Evolutionary conservation across 768 basidiomycete genomes (phyloP).

Genomic region (Goffeauzyma gilvescens): DNA sequence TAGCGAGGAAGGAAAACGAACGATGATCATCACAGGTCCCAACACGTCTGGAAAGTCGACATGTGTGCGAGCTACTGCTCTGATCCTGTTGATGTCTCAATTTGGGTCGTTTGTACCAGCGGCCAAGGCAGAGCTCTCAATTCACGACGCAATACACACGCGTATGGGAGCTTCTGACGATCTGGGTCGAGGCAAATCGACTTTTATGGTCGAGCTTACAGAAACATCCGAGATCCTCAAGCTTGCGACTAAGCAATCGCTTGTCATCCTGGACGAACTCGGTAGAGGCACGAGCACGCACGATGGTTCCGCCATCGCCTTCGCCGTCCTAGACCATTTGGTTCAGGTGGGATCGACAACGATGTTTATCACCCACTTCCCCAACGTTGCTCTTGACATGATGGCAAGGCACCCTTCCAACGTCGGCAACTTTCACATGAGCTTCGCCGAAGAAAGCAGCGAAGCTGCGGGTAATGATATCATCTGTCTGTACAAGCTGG

Average conservation of each 20-base stretch:
- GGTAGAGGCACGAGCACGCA: slow-evolving; percentile 64
- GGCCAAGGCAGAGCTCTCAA: slow-evolving; percentile 47
- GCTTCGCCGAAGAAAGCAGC: slow-evolving; percentile 49
- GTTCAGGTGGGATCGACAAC: slow-evolving; percentile 34
- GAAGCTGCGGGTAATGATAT: slow-evolving; percentile 37
- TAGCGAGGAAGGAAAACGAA: slow-evolving; percentile 35
- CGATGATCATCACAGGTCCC: slow-evolving; percentile 35
- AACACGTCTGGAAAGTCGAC: slow-evolving; percentile 34
- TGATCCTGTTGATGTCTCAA: slow-evolving; percentile 43
- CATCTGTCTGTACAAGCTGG: slow-evolving; percentile 66
- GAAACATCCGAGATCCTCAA: slow-evolving; percentile 80
- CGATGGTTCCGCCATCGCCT: slow-evolving; percentile 44
- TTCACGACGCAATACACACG: slow-evolving; percentile 54
- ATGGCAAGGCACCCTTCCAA: slow-evolving; percentile 16
- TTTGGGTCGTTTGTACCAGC: slow-evolving; percentile 84
- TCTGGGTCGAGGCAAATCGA: slow-evolving; percentile 64
- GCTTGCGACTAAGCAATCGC: slow-evolving; percentile 50
- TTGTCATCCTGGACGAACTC: slow-evolving; percentile 64
- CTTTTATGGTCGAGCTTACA: slow-evolving; percentile 88
- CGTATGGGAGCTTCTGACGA: slow-evolving; percentile 91
- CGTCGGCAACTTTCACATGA: slow-evolving; percentile 70
- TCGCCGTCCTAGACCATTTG: slow-evolving; percentile 20
- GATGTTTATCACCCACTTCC: slow-evolving; percentile 90
- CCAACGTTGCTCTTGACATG: slow-evolving; percentile 44
- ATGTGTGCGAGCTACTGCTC: slow-evolving; percentile 6